Conservation (phyloP, 2,329 filamentous ascomycete genomes). For the Gaeumannomyces sp. region DNA sequence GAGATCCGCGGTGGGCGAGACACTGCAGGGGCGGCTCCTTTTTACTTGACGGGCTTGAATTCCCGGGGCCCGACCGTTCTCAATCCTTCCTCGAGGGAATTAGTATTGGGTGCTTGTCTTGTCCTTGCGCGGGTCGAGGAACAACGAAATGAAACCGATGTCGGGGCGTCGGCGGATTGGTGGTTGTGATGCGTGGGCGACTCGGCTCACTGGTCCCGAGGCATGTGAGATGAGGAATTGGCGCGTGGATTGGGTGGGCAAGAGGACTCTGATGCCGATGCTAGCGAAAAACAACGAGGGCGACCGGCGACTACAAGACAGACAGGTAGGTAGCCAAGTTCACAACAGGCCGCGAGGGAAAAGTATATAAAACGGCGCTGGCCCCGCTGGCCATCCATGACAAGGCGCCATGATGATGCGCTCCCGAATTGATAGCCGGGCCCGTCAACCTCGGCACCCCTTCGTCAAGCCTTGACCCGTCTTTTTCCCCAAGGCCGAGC, state of each 20-base stretch:
- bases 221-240: constrained; percentile 1
- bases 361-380: neutral
- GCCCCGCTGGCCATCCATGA: neutral
- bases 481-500: constrained; percentile 1
- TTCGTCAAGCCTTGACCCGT: neutral
- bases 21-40: neutral
- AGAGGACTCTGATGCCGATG: neutral
- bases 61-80: neutral
- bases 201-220: constrained; percentile 8
- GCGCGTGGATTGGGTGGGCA: neutral
- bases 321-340: neutral
- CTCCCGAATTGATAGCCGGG: constrained; percentile 2
- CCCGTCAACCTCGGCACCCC: constrained; percentile 2
- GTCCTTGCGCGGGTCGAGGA: neutral
- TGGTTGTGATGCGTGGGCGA: constrained; percentile 1
- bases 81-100: neutral
- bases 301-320: neutral
- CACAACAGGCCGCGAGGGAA: neutral
- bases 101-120: neutral
- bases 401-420: neutral
- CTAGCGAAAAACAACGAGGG: neutral
- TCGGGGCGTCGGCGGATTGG: neutral
- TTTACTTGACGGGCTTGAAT: neutral
- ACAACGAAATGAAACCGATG: neutral
- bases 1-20: neutral